phyloP scores from a whole-genome alignment of 345 rosid species.

The Cardamine chenopodiifolia region DNA sequence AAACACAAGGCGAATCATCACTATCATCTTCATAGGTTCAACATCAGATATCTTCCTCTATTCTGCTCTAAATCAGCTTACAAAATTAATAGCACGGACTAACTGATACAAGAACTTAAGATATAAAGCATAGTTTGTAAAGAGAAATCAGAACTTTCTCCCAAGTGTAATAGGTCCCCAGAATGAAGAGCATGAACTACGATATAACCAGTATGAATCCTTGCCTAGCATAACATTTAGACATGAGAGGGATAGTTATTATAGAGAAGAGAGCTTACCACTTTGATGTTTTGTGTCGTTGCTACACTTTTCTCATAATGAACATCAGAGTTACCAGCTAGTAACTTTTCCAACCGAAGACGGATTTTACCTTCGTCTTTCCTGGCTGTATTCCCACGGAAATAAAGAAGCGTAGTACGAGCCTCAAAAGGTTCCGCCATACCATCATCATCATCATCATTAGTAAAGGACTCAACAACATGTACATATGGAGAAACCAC shows the following conservation, averaged over 20 bases:
- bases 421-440: conserved; percentile 62
- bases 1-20: not conserved
- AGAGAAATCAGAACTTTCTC: not conserved
- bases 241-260: too few species aligned
- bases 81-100: not conserved
- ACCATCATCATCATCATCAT: conserved; percentile 60
- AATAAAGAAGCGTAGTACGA: conserved; percentile 80
- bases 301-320: conserved; percentile 67
- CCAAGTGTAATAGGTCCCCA: not conserved
- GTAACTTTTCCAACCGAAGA: conserved; percentile 63
- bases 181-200: too few species aligned
- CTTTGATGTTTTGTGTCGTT: conserved; percentile 67
- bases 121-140: not conserved
- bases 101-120: conserved; percentile 20
- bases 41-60: conserved; percentile 11
- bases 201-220: not conserved
- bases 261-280: conserved; percentile 48
- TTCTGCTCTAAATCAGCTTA: not conserved
- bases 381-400: conserved; percentile 87
- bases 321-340: conserved; percentile 69
- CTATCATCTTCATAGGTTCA: conserved; percentile 1
- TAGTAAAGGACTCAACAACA: conserved; percentile 70
- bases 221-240: too few species aligned
- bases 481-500: conserved; percentile 95
- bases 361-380: conserved; percentile 95